Evolutionary conservation across 1,284 basidiomycete genomes (phyloP), one percentile per base, ranked within the genome.

Genomic region (Wolfiporia cocos): DNA sequence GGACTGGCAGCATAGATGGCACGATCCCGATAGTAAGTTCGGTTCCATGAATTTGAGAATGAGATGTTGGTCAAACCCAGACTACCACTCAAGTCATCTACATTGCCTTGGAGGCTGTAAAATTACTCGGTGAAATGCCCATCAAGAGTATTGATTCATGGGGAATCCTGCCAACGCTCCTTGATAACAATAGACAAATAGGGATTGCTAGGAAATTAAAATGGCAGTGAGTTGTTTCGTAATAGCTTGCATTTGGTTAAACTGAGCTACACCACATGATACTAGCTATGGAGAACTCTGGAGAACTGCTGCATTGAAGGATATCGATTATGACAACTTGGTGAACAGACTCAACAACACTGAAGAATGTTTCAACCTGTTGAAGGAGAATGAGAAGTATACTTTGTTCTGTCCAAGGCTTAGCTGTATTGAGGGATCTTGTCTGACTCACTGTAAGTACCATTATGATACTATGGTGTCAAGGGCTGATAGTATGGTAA

Each of bases 11-110:
- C 44, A 42, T 3, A 51, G 57, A 4, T 61, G 61, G 39, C 42
- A 41, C 3, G 66, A 73, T 50, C 69, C 70, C 1, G 71, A 74
- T 45, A 47, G 72, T 74, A 42, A 51, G 66, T 59, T 19, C 4
- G 20, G 12, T 29, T 7, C 32, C 14, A 9, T 30, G 1, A n/a
- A 12, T 36, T 5, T n/a, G 31, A 11, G 3, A 3, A 23, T 18
- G 34, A n/a, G 17, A 10, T 14, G 12, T 18, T 28, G 19, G 17
- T 18, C n/a, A 39, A 6, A 28, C 3, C 35, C 23, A 19, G 10
- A 36, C 9, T n/a, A 11, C n/a, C 20, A 5, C 17, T 4, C 17
- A n/a, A 69, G 68, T 53, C 32, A 65, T 66, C 41, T 49, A 62
- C 9, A 64, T 72, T 14, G 58, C 63, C 15, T 43, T 67, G 5